Percentiles rank a stretch among this genome's conserved stretches.
Conservation (phyloP, 352 stramenopile species). For the Phytopythium montanum region DNA sequence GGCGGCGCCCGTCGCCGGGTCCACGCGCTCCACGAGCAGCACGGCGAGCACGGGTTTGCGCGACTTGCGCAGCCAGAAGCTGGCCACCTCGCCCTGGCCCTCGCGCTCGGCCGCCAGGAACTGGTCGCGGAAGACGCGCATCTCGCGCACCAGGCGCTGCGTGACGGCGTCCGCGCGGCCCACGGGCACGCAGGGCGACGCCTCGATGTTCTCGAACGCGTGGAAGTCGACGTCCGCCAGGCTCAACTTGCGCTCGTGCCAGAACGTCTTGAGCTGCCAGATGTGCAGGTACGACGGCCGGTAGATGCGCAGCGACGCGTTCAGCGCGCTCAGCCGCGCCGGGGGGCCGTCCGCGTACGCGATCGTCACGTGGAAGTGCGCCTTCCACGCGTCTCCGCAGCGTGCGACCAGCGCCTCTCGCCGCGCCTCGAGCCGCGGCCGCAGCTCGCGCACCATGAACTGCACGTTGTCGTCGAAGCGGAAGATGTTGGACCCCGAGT, state of each 20-base stretch:
- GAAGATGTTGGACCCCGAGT: conserved; percentile 97
- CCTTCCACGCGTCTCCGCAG: conserved; percentile 91
- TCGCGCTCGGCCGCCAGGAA: conserved; percentile 69
- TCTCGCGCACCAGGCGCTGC: conserved; percentile 90
- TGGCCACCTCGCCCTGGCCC: conserved; percentile 88
- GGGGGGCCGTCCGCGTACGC: conserved; percentile 96
- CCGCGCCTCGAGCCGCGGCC: conserved; percentile 93
- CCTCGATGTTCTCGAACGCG: conserved; percentile 97
- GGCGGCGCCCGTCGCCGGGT: conserved; percentile 36
- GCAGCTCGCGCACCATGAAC: conserved; percentile 95
- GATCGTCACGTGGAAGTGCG: conserved; percentile 95
- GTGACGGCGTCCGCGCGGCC: conserved; percentile 81
- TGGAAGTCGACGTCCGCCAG: conserved; percentile 97
- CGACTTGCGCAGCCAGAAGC: conserved; percentile 98
- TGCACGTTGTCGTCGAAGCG: conserved; percentile 94
- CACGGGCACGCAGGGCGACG: conserved; percentile 86
- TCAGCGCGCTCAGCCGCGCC: conserved; percentile 94
- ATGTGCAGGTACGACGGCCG: conserved; percentile 96
- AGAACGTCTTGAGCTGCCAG: conserved; percentile 99
- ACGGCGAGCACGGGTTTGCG: conserved; percentile 97
- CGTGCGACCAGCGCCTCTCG: conserved; percentile 90
- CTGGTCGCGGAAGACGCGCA: conserved; percentile 83
- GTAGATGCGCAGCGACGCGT: conserved; percentile 94
- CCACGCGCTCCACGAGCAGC: conserved; percentile 91
- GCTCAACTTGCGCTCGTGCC: conserved; percentile 94